These are phyloP conservation scores for Pseudogymnoascus sp. DNA, from an alignment of 2,329 filamentous ascomycete genomes.

Conservation along the genomic window DNA sequence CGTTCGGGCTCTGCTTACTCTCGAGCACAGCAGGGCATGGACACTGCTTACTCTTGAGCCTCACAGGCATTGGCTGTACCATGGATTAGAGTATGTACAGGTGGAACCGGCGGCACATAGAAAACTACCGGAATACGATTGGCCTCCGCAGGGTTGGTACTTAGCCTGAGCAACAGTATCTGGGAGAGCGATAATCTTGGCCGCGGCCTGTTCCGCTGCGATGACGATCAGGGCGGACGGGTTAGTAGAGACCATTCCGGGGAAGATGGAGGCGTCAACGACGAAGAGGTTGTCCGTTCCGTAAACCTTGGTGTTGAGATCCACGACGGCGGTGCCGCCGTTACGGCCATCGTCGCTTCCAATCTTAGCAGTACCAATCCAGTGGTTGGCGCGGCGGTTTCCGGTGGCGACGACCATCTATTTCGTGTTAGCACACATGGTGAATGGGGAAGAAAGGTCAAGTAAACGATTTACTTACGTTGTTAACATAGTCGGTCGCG, in stretches of 20 bases:
- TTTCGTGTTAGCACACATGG: background rate
- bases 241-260: slow-evolving; percentile 62
- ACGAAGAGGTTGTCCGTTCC: slow-evolving; percentile 63
- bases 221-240: slow-evolving; percentile 59
- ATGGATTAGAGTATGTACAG: slow-evolving; percentile 4
- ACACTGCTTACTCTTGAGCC: background rate
- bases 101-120: background rate
- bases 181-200: slow-evolving; percentile 40
- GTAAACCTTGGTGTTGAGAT: slow-evolving; percentile 56
- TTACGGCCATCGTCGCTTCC: slow-evolving; percentile 48
- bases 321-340: slow-evolving; percentile 53
- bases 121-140: background rate
- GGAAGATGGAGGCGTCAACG: slow-evolving; percentile 62
- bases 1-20: background rate
- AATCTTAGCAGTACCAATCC: slow-evolving; percentile 53
- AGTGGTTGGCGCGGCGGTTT: slow-evolving; percentile 41
- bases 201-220: slow-evolving; percentile 53
- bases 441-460: background rate
- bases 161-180: background rate
- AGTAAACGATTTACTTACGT: slow-evolving; percentile 28
- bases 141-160: slow-evolving; percentile 3
- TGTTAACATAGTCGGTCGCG: slow-evolving; percentile 49
- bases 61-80: slow-evolving; percentile 10
- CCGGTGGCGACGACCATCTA: slow-evolving; percentile 24
- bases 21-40: background rate